phyloP scores from a whole-genome alignment of 352 stramenopile genomes.

The Pythium volutum region DNA sequence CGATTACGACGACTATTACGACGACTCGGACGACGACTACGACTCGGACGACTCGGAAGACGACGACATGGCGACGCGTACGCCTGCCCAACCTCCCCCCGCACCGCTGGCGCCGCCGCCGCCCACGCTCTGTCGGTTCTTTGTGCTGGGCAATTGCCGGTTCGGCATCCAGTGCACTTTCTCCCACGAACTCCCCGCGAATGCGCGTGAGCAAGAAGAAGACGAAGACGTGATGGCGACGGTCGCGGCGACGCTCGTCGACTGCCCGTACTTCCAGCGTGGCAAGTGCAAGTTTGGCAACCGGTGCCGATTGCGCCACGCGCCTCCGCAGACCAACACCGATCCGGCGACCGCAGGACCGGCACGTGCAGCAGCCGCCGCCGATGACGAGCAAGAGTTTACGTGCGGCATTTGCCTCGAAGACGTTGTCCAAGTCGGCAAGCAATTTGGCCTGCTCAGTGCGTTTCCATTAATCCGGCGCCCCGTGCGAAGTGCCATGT shows the following conservation, averaged over 20 bases:
- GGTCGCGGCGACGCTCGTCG: slow-evolving; percentile 54
- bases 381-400: slow-evolving; percentile 35
- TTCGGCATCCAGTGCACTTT: slow-evolving; percentile 75
- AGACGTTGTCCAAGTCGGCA: slow-evolving; percentile 71
- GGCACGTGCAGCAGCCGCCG: neutral
- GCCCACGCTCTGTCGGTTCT: slow-evolving; percentile 62
- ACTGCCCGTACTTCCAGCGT: slow-evolving; percentile 72
- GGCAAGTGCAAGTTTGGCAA: slow-evolving; percentile 78
- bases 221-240: slow-evolving; percentile 30
- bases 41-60: neutral
- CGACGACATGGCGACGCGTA: slow-evolving; percentile 7
- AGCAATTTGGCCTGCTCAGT: slow-evolving; percentile 80
- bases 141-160: slow-evolving; percentile 70
- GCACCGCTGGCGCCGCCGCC: slow-evolving; percentile 23
- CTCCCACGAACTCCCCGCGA: slow-evolving; percentile 47
- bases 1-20: slow-evolving; percentile 11
- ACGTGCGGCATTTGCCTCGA: slow-evolving; percentile 84
- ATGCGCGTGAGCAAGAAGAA: slow-evolving; percentile 17
- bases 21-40: neutral
- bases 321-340: neutral
- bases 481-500: neutral
- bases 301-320: slow-evolving; percentile 59
- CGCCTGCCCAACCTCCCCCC: neutral
- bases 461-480: slow-evolving; percentile 15
- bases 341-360: too few relatives aligned